Conservation (phyloP, 1,284 basidiomycete genomes). For the Hypsizygus ulmarius region DNA sequence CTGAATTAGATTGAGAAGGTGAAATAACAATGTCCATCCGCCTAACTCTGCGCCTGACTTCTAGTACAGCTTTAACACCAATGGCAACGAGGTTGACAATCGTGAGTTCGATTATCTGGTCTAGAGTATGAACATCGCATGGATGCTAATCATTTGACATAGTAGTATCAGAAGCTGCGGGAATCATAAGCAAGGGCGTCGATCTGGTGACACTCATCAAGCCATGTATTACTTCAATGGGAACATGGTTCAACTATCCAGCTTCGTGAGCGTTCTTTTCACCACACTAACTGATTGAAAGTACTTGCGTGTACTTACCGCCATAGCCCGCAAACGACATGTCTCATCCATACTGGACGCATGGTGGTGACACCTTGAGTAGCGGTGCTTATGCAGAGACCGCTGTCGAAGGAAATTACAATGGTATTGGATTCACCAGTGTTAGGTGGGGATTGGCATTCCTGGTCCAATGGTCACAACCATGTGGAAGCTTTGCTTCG, state of each 20-base stretch:
- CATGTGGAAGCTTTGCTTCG: conserved; percentile 28
- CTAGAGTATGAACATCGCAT: background rate
- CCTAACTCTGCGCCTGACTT: conserved; percentile 30
- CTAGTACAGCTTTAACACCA: conserved; percentile 32
- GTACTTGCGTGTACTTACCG: too few species aligned
- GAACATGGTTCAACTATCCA: too few species aligned
- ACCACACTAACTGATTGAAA: too few species aligned
- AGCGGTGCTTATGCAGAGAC: conserved; percentile 12
- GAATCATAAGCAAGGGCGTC: conserved; percentile 27
- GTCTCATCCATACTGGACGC: conserved; percentile 16
- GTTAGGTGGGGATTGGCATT: conserved; percentile 22
- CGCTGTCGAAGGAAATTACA: conserved; percentile 3
- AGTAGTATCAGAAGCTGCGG: conserved; percentile 27
- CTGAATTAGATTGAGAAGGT: background rate
- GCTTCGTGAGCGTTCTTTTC: too few species aligned
- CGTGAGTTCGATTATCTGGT: background rate
- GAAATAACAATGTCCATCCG: conserved; percentile 23
- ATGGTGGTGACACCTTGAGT: background rate
- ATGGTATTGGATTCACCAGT: conserved; percentile 21
- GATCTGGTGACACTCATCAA: conserved; percentile 14
- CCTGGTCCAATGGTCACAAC: conserved; percentile 19
- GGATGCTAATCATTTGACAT: background rate
- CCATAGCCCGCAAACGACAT: conserved; percentile 14
- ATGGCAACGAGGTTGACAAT: background rate
- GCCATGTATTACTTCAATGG: background rate